Percentiles rank a stretch among this genome's conserved stretches.
phyloP scores from a whole-genome alignment of 2,329 filamentous ascomycete genomes.

The Orbilia blumenaviensis region DNA sequence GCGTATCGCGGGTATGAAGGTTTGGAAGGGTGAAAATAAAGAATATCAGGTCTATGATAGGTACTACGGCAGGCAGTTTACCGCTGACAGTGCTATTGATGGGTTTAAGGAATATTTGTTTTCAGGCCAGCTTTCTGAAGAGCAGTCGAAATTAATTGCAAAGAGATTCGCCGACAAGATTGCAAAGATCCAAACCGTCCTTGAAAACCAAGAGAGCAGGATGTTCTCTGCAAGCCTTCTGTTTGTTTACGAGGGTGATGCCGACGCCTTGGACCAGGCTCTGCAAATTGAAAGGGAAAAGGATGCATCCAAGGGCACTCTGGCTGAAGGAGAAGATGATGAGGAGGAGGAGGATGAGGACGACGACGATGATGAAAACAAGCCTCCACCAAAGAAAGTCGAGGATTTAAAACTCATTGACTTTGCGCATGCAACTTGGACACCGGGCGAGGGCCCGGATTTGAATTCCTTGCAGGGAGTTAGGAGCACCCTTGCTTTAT shows the following conservation, averaged over 20 bases:
- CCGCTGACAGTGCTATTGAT: slow-evolving; percentile 66
- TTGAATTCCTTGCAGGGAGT: slow-evolving; percentile 82
- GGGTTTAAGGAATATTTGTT: slow-evolving; percentile 70
- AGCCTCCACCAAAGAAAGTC: slow-evolving; percentile 67
- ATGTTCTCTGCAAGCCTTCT: slow-evolving; percentile 75
- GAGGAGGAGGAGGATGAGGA: slow-evolving; percentile 64
- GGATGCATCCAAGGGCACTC: slow-evolving; percentile 52
- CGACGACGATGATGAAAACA: slow-evolving; percentile 67
- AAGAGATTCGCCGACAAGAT: slow-evolving; percentile 64
- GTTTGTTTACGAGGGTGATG: slow-evolving; percentile 73
- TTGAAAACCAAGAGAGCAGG: slow-evolving; percentile 71
- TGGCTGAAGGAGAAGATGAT: slow-evolving; percentile 58
- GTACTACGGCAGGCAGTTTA: slow-evolving; percentile 71
- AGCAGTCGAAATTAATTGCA: slow-evolving; percentile 63
- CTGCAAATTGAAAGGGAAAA: slow-evolving; percentile 62
- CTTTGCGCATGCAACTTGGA: slow-evolving; percentile 91
- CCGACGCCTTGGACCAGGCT: slow-evolving; percentile 66
- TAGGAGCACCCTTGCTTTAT: slow-evolving; percentile 66
- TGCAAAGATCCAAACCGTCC: slow-evolving; percentile 67
- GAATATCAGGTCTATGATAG: slow-evolving; percentile 75
- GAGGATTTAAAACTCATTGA: slow-evolving; percentile 90
- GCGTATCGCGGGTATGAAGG: slow-evolving; percentile 77
- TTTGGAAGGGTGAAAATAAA: slow-evolving; percentile 78
- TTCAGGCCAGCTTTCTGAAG: slow-evolving; percentile 61
- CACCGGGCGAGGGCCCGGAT: slow-evolving; percentile 81